Conservation (phyloP, 306 rosid species). For the Betula pendula region DNA sequence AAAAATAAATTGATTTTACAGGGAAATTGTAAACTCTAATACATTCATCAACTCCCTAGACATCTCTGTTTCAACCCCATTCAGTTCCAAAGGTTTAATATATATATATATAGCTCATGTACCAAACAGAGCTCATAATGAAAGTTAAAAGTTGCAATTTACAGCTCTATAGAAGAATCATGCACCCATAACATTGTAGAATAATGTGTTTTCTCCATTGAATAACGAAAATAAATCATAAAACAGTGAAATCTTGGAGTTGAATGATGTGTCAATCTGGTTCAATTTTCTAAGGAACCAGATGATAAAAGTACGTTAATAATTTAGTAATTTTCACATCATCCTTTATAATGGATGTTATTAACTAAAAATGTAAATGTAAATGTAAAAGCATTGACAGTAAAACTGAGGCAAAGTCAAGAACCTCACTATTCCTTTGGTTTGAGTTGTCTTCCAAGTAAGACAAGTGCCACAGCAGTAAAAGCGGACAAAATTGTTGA, state of each 20-base stretch:
- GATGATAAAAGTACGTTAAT: no score
- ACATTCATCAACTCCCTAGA: neutral
- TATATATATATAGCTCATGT: neutral
- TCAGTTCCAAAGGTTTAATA: neutral
- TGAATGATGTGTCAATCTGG: neutral
- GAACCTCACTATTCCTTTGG: constrained; percentile 53
- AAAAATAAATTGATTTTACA: neutral
- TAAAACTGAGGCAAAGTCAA: constrained; percentile 20
- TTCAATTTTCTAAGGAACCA: neutral
- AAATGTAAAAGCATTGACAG: constrained; percentile 32
- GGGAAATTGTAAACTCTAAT: neutral
- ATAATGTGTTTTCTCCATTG: neutral
- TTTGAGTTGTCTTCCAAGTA: constrained; percentile 73
- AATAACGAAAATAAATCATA: neutral
- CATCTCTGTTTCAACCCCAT: neutral
- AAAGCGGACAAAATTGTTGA: constrained; percentile 64
- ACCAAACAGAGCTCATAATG: neutral
- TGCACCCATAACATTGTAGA: neutral
- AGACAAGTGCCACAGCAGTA: constrained; percentile 66
- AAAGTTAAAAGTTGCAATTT: neutral
- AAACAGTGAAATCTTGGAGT: neutral
- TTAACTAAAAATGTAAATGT: constrained; percentile 18
- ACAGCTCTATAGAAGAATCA: neutral
- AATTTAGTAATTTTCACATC: no score
- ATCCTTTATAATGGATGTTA: constrained; percentile 4